phyloP scores from a whole-genome alignment of 2,329 filamentous ascomycete genomes.

The Aspergillus melleus region DNA sequence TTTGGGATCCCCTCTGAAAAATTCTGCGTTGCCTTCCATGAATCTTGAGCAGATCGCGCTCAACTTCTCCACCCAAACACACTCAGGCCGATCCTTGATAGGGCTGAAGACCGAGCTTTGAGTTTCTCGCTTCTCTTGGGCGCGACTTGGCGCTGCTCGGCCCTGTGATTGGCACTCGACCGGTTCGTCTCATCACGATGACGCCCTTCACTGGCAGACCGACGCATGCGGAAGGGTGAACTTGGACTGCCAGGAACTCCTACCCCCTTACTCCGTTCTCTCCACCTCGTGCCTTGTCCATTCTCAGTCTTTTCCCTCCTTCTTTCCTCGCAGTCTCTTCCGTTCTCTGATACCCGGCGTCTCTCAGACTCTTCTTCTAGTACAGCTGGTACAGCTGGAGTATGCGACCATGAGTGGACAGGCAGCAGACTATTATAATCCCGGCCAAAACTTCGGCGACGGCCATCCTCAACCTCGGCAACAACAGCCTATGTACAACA shows the following conservation, averaged over 20 bases:
- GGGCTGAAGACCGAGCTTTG: background rate
- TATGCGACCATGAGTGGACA: conserved; percentile 36
- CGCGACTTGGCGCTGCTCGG: background rate
- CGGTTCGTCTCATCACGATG: too few relatives aligned
- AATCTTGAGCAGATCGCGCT: too few relatives aligned
- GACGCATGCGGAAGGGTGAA: too few relatives aligned
- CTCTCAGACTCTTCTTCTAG: too few relatives aligned
- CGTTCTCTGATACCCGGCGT: too few relatives aligned
- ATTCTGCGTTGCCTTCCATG: too few relatives aligned
- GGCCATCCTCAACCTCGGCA: conserved; percentile 14
- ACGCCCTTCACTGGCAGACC: too few relatives aligned
- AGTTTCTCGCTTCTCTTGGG: background rate
- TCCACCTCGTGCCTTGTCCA: conserved; percentile 1
- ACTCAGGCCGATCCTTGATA: background rate
- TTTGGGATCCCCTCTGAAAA: background rate
- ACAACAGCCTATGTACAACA: conserved; percentile 18
- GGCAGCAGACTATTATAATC: conserved; percentile 39
- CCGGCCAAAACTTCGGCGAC: conserved; percentile 24
- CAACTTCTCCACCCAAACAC: too few relatives aligned
- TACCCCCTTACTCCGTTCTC: background rate
- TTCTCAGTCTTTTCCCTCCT: background rate
- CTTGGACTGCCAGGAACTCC: too few relatives aligned
- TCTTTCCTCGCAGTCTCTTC: too few relatives aligned
- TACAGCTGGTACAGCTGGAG: background rate
- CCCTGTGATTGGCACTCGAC: too few relatives aligned